Conservation (phyloP, 2,329 filamentous ascomycete genomes). For the Sordariomycetes sp. region DNA sequence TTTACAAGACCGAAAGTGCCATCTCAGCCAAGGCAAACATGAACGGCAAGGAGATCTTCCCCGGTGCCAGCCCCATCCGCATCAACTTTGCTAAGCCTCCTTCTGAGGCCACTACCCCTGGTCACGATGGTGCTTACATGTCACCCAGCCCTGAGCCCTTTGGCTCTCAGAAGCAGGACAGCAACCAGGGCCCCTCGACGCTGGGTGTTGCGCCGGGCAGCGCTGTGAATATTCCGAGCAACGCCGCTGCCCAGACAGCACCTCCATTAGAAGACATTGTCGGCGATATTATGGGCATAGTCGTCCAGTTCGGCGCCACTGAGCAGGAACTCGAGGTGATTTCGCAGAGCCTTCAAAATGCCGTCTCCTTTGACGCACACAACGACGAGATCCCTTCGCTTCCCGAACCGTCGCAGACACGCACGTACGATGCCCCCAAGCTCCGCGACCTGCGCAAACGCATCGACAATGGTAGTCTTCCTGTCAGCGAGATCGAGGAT, state of each 20-base stretch:
- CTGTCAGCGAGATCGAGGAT: constrained; percentile 79
- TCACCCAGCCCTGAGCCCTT: constrained; percentile 89
- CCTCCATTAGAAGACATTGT: constrained; percentile 70
- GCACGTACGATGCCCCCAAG: constrained; percentile 88
- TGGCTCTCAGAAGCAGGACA: too few species aligned
- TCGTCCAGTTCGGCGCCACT: constrained; percentile 77
- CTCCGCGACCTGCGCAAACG: constrained; percentile 93
- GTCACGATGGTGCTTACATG: constrained; percentile 77
- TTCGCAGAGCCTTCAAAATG: constrained; percentile 61
- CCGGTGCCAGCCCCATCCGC: constrained; percentile 84
- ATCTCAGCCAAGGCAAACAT: constrained; percentile 78
- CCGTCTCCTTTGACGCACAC: constrained; percentile 66
- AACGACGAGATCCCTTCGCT: constrained; percentile 81
- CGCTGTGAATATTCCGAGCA: constrained; percentile 9
- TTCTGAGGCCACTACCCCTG: constrained; percentile 80
- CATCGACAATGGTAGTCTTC: constrained; percentile 89
- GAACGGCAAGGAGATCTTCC: constrained; percentile 98
- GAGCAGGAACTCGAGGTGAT: constrained; percentile 71
- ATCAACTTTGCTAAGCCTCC: constrained; percentile 98
- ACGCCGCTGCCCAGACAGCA: constrained; percentile 34
- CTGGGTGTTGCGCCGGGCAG: not conserved
- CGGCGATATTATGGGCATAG: constrained; percentile 76
- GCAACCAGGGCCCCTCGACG: not conserved
- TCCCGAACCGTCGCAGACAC: constrained; percentile 77
- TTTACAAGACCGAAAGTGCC: constrained; percentile 83